phyloP scores from a whole-genome alignment of 257 asterid genomes.

The Solanum gandarillasii region DNA sequence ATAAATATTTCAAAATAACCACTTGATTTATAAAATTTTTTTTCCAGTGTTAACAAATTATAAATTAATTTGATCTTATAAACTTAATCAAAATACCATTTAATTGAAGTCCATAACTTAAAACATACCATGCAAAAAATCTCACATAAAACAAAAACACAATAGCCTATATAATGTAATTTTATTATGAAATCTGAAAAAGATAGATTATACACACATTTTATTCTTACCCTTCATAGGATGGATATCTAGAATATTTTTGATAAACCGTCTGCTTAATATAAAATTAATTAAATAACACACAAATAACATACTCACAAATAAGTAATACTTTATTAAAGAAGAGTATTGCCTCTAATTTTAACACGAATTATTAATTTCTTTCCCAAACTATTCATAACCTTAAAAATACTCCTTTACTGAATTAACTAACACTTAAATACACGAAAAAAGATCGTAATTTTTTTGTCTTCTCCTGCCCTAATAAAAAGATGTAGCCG shows the following conservation, averaged over 20 bases:
- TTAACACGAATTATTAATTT: too few relatives aligned
- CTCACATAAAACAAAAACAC: background rate
- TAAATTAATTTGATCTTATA: background rate
- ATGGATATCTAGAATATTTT: too few relatives aligned
- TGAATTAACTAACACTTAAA: too few relatives aligned
- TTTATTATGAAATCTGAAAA: background rate
- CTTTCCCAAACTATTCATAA: fast-evolving
- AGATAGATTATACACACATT: background rate
- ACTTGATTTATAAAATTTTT: background rate
- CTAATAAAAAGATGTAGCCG: background rate
- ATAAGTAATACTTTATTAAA: too few relatives aligned
- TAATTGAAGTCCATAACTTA: background rate
- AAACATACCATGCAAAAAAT: too few relatives aligned
- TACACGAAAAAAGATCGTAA: background rate
- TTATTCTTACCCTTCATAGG: too few relatives aligned
- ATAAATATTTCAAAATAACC: background rate
- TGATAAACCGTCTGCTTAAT: background rate
- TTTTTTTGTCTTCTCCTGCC: background rate
- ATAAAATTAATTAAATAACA: too few relatives aligned
- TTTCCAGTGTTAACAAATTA: background rate
- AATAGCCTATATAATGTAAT: too few relatives aligned
- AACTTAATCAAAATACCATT: background rate
- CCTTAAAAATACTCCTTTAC: background rate
- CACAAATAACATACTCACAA: too few relatives aligned
- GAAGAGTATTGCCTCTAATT: too few relatives aligned